These are phyloP conservation scores for Cercospora citrullina DNA, from an alignment of 2,329 filamentous ascomycete genomes.

Conservation along the genomic window DNA sequence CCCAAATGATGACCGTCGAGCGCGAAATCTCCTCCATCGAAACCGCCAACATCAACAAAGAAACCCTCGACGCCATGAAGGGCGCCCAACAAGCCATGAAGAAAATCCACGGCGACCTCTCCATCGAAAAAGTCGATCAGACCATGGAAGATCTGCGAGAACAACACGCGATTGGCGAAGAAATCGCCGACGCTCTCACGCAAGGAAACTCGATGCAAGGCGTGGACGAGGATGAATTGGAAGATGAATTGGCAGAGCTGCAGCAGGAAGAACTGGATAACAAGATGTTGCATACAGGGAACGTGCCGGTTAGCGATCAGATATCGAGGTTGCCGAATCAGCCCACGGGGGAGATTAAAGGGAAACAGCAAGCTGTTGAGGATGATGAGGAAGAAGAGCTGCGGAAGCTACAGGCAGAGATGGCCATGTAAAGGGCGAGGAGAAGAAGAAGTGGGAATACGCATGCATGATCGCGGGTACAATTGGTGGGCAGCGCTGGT, in stretches of 20 bases:
- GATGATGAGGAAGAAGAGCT: constrained; percentile 97
- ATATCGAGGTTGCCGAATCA: constrained; percentile 75
- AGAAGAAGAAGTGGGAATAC: neutral
- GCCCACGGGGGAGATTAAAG: constrained; percentile 73
- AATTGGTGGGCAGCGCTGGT: neutral
- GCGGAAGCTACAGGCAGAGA: constrained; percentile 89
- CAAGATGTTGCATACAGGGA: constrained; percentile 87
- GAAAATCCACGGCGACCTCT: constrained; percentile 85
- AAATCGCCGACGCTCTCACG: constrained; percentile 85
- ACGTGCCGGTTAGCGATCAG: constrained; percentile 76
- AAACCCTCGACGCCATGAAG: constrained; percentile 93
- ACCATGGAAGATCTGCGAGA: constrained; percentile 93
- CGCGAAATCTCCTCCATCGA: constrained; percentile 97
- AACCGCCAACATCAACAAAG: constrained; percentile 96
- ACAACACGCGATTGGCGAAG: constrained; percentile 88
- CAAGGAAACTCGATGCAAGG: constrained; percentile 64
- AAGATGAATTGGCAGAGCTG: constrained; percentile 79
- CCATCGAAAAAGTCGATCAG: constrained; percentile 90
- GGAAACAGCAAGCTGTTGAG: constrained; percentile 49
- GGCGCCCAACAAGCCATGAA: constrained; percentile 88
- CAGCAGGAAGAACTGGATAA: constrained; percentile 93
- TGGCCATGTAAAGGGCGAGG: constrained; percentile 72
- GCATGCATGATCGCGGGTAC: neutral
- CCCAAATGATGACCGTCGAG: constrained; percentile 89
- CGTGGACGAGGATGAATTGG: constrained; percentile 84